A percentile compares a stretch with the other conserved stretches of the same genome.
These are phyloP conservation scores for Amanita phalloides DNA, from an alignment of 768 basidiomycete genomes.

Conservation along the genomic window DNA sequence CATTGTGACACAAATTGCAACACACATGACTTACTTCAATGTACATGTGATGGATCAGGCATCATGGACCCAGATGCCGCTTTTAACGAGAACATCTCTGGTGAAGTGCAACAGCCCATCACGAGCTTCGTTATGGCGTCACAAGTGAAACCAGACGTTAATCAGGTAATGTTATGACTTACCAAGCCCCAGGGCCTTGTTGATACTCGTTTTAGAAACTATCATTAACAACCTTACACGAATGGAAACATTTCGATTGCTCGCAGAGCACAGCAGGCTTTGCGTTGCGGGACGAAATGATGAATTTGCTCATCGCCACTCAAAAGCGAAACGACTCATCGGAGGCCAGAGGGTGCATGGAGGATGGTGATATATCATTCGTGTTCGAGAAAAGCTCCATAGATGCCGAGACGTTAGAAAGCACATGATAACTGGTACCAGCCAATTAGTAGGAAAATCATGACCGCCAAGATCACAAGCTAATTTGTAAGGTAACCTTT, in stretches of 20 bases:
- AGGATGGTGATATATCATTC: constrained; percentile 66
- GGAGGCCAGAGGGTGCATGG: constrained; percentile 22
- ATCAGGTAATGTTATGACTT: constrained; percentile 6
- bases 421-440: not conserved
- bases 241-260: constrained; percentile 84
- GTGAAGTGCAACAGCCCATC: constrained; percentile 13
- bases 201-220: constrained; percentile 36
- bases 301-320: not conserved
- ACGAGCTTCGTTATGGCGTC: constrained; percentile 58
- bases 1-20: constrained; percentile 72
- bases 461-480: not conserved
- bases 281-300: not conserved
- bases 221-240: constrained; percentile 59
- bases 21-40: constrained; percentile 88
- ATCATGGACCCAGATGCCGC: not conserved
- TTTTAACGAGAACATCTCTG: not conserved
- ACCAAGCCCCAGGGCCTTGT: not conserved
- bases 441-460: not conserved
- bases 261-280: constrained; percentile 15
- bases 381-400: constrained; percentile 41
- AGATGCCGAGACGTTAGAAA: not conserved
- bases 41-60: constrained; percentile 16
- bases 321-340: constrained; percentile 25
- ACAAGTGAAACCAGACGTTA: constrained; percentile 29
- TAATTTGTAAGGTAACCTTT: not conserved